Percentiles rank a stretch among this genome's conserved stretches.
phyloP scores from a whole-genome alignment of 2,329 filamentous ascomycete species.

The Capronia coronata region DNA sequence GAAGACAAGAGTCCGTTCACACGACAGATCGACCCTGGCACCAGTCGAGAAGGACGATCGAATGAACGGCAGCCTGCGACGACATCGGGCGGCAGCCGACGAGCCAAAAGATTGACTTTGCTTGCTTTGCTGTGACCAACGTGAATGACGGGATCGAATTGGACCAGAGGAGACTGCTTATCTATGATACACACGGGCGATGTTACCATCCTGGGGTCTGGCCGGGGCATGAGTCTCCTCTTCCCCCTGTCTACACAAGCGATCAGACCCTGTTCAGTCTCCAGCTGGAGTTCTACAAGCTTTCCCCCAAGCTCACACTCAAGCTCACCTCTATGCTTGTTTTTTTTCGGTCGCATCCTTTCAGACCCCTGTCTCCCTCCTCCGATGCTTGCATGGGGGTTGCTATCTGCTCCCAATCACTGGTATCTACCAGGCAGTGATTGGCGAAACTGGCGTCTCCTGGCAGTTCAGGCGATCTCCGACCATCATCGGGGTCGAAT shows the following conservation, averaged over 20 bases:
- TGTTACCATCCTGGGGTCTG: neutral
- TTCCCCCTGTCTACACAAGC: neutral
- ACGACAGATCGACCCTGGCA: neutral
- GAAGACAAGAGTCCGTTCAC: too few relatives aligned
- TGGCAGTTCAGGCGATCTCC: constrained; percentile 5
- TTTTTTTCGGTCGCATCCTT: neutral
- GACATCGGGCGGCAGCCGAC: too few relatives aligned
- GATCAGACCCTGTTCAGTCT: neutral
- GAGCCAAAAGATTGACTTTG: too few relatives aligned
- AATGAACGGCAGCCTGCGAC: neutral
- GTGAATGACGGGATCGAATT: constrained; percentile 10
- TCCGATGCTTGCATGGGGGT: too few relatives aligned
- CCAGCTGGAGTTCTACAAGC: neutral
- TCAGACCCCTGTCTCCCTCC: too few relatives aligned
- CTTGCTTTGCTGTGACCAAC: neutral
- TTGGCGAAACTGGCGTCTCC: too few relatives aligned
- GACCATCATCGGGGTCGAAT: too few relatives aligned
- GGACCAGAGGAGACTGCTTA: constrained; percentile 1
- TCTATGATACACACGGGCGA: neutral
- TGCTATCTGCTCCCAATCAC: too few relatives aligned
- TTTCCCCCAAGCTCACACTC: constrained; percentile 3
- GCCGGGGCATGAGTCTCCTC: neutral
- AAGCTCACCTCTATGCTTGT: neutral
- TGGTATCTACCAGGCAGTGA: too few relatives aligned
- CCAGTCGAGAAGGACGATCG: neutral